These are phyloP conservation scores for Lipomyces lipofer DNA, from an alignment of 805 yeast genomes.

Conservation along the genomic window DNA sequence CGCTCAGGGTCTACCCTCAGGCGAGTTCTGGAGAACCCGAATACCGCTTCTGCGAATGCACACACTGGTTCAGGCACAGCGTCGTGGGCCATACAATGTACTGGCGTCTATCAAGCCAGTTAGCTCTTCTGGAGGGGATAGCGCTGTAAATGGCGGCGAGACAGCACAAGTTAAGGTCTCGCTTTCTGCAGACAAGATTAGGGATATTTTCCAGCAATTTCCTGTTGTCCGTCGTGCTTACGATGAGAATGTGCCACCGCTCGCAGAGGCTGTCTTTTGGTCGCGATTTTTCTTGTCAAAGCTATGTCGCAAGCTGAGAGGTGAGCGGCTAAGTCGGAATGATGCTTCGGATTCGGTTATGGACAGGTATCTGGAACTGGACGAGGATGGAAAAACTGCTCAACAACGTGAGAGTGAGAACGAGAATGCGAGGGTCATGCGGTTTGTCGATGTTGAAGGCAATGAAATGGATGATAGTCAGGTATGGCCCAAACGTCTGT, in stretches of 20 bases:
- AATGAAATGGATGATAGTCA: conserved; percentile 62
- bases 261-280: conserved; percentile 94
- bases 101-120: conserved; percentile 84
- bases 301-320: conserved; percentile 80
- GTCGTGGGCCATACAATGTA: conserved; percentile 90
- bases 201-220: conserved; percentile 85
- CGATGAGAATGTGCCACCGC: conserved; percentile 84
- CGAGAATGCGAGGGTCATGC: conserved; percentile 52
- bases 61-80: conserved; percentile 81
- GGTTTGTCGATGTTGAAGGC: conserved; percentile 75
- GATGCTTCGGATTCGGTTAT: conserved; percentile 82
- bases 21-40: conserved; percentile 46
- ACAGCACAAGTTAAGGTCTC: conserved; percentile 76
- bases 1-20: conserved; percentile 61
- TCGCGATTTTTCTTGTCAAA: conserved; percentile 90
- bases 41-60: conserved; percentile 72
- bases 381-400: conserved; percentile 53
- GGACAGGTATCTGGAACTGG: conserved; percentile 77
- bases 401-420: conserved; percentile 23
- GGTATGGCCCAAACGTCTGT: conserved; percentile 7
- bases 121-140: conserved; percentile 82
- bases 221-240: conserved; percentile 89
- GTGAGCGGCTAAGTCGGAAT: conserved; percentile 74
- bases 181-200: conserved; percentile 85
- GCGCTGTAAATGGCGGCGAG: conserved; percentile 38